These are phyloP conservation scores for Xylaria digitata DNA, from an alignment of 2,329 filamentous ascomycete species.

Conservation along the genomic window DNA sequence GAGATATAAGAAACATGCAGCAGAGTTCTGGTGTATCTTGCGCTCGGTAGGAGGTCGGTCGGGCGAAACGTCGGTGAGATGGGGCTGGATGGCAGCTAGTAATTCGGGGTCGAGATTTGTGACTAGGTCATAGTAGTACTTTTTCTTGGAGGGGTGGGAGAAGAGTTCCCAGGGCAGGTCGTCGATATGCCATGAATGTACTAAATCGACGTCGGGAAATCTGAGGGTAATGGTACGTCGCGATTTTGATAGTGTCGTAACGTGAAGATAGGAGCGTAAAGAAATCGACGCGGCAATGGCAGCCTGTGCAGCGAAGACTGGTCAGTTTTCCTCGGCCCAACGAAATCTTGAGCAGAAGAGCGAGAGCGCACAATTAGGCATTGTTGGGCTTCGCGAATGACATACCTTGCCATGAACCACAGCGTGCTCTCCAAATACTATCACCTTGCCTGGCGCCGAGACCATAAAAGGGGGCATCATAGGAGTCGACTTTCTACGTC, in stretches of 20 bases:
- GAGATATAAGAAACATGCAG: constrained; percentile 89
- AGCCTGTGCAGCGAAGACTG: constrained; percentile 61
- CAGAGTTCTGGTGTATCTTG: constrained; percentile 86
- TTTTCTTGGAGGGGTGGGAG: constrained; percentile 84
- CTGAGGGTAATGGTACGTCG: constrained; percentile 86
- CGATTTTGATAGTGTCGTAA: constrained; percentile 93
- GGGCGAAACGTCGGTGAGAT: constrained; percentile 77
- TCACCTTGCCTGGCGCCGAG: constrained; percentile 96
- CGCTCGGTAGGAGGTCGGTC: constrained; percentile 74
- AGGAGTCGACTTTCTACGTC: constrained; percentile 70
- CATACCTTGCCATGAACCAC: constrained; percentile 95
- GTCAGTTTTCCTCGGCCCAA: constrained; percentile 14
- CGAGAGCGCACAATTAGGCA: not conserved
- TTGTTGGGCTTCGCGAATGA: not conserved
- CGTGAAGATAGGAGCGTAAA: constrained; percentile 93
- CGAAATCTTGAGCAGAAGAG: not conserved
- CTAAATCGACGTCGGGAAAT: constrained; percentile 90
- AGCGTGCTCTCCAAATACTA: constrained; percentile 96
- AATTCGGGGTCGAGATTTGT: constrained; percentile 87
- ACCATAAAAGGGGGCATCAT: constrained; percentile 96
- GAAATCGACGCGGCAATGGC: constrained; percentile 96
- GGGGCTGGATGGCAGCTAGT: constrained; percentile 81
- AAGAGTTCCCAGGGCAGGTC: constrained; percentile 89
- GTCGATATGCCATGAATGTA: constrained; percentile 95
- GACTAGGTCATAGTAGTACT: constrained; percentile 91